Evolutionary conservation across 768 basidiomycete genomes (phyloP).

Genomic region (Termitomyces sp.): DNA sequence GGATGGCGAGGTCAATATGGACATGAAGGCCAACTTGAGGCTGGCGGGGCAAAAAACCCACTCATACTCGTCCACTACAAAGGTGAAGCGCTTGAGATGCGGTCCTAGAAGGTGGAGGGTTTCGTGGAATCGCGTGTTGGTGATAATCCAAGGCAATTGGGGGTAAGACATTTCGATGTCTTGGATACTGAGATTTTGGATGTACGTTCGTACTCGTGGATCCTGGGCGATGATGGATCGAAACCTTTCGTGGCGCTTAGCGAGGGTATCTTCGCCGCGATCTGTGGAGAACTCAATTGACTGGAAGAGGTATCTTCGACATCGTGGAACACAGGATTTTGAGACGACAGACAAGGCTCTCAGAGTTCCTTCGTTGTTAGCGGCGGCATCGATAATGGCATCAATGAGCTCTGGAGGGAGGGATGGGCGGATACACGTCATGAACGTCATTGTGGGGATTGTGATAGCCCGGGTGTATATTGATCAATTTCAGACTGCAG

Average conservation of each 20-base stretch:
- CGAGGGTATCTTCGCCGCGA: not conserved
- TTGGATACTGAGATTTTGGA: constrained; percentile 1
- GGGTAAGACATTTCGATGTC: not conserved
- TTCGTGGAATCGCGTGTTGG: constrained; percentile 5
- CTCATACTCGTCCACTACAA: constrained; percentile 1
- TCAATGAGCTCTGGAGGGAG: constrained; percentile 10
- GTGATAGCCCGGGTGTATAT: no score
- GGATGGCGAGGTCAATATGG: not conserved
- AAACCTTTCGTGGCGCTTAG: not conserved
- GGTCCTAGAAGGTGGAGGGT: constrained; percentile 2
- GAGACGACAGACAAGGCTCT: not conserved
- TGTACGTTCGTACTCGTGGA: not conserved
- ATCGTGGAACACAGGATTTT: not conserved
- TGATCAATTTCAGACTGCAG: no score
- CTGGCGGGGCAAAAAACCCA: constrained; percentile 3
- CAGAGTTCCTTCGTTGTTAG: constrained; percentile 1
- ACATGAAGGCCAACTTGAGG: constrained; percentile 6
- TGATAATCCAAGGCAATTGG: constrained; percentile 2
- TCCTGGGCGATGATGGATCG: not conserved
- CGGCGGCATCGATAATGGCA: constrained; percentile 4
- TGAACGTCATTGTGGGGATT: not conserved
- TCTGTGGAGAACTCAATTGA: constrained; percentile 6
- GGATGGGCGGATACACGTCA: not conserved
- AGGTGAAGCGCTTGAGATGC: constrained; percentile 5
- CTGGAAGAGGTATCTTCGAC: constrained; percentile 3